Evolutionary conservation across 73 alveolate genomes (phyloP).

Genomic region (Symbiodinium natans): DNA sequence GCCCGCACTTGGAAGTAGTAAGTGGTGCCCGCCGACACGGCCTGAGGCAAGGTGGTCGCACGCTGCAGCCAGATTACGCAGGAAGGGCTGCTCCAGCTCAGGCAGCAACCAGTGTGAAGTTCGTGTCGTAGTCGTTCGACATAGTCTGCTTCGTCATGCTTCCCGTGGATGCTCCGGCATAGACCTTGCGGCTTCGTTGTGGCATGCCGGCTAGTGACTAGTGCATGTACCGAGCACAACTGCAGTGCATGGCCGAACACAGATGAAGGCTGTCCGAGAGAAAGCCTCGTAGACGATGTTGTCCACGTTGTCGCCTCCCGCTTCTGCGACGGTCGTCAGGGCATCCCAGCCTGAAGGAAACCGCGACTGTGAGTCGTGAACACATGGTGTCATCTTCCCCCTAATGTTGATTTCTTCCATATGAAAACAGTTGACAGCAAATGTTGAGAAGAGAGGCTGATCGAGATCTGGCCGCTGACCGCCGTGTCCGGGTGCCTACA

Average conservation of each 20-base stretch:
- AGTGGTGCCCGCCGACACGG: constrained; percentile 64
- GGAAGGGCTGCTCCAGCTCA: background rate
- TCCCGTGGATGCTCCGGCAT: constrained; percentile 81
- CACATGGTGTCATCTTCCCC: too few relatives aligned
- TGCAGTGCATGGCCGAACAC: too few relatives aligned
- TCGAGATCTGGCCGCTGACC: background rate
- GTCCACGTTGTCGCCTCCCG: constrained; percentile 66
- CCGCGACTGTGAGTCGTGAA: too few relatives aligned
- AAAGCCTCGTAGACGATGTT: constrained; percentile 38
- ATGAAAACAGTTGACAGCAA: too few relatives aligned
- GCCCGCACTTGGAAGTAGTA: constrained; percentile 78
- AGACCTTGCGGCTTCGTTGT: constrained; percentile 23
- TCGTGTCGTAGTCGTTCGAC: background rate
- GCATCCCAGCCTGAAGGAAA: constrained; percentile 41
- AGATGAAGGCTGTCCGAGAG: too few relatives aligned
- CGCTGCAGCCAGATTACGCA: background rate
- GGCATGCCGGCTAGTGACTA: too few relatives aligned
- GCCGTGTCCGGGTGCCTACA: background rate
- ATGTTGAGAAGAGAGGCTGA: background rate
- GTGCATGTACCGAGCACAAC: too few relatives aligned
- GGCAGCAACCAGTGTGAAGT: background rate
- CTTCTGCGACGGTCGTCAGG: constrained; percentile 43
- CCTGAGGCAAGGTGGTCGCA: background rate
- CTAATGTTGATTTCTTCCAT: too few relatives aligned
- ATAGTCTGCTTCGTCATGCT: constrained; percentile 60